These are phyloP conservation scores for Fusarium abutilonis DNA, from an alignment of 2,329 filamentous ascomycete genomes.

Conservation along the genomic window DNA sequence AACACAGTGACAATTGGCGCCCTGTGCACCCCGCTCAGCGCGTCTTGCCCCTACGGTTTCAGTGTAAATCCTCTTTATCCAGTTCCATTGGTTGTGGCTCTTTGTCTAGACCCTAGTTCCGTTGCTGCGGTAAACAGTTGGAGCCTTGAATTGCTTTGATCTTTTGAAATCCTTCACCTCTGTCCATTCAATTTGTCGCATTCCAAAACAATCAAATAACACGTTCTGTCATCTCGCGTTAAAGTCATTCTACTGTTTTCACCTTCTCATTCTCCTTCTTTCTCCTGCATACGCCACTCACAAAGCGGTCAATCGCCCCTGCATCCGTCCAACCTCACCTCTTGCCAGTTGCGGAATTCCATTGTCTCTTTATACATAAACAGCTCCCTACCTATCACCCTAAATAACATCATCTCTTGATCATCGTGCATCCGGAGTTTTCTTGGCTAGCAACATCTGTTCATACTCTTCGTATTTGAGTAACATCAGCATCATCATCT, in stretches of 20 bases:
- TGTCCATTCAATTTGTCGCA: constrained; percentile 17
- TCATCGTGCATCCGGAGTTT: constrained; percentile 1
- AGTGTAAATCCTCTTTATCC: constrained; percentile 18
- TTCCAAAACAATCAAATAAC: constrained; percentile 24
- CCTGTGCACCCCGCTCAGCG: constrained; percentile 23
- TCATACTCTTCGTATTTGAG: constrained; percentile 6
- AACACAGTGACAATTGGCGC: constrained; percentile 22
- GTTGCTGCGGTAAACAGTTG: constrained; percentile 50
- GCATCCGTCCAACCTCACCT: constrained; percentile 28
- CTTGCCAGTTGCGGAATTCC: constrained; percentile 40
- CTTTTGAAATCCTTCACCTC: constrained; percentile 25
- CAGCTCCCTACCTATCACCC: constrained; percentile 16
- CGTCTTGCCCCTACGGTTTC: constrained; percentile 36
- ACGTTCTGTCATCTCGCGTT: constrained; percentile 14
- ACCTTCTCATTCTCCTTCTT: constrained; percentile 2
- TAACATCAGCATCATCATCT: constrained; percentile 10
- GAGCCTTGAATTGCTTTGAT: constrained; percentile 23
- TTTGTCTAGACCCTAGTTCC: constrained; percentile 28
- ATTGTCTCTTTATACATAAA: constrained; percentile 22
- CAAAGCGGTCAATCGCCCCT: constrained; percentile 15
- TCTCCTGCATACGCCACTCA: constrained; percentile 19
- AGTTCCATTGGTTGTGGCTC: constrained; percentile 35
- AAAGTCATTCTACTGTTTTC: constrained; percentile 9
- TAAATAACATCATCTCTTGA: constrained; percentile 6
- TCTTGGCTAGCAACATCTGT: constrained; percentile 22